phyloP scores from a whole-genome alignment of 495 filamentous ascomycete species.

The Glonium stellatum region DNA sequence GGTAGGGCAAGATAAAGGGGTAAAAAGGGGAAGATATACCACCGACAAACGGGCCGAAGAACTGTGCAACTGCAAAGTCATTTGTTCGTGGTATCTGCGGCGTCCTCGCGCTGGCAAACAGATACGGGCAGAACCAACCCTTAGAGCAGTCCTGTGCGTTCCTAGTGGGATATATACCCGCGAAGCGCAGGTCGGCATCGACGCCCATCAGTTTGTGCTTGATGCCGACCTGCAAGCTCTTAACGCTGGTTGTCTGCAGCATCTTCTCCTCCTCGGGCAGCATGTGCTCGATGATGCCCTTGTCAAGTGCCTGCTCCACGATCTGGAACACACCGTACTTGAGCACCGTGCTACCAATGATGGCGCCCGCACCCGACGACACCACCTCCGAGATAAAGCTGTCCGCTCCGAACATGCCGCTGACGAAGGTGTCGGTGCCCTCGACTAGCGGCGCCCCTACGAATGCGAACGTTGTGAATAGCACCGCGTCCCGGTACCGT shows the following conservation, averaged over 20 bases:
- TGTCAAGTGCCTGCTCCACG: slow-evolving; percentile 40
- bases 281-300: slow-evolving; percentile 39
- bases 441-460: slow-evolving; percentile 35
- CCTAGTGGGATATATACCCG: slow-evolving; percentile 25
- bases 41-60: slow-evolving; percentile 37
- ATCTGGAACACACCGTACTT: slow-evolving; percentile 40
- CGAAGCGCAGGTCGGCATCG: slow-evolving; percentile 35
- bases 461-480: slow-evolving; percentile 39
- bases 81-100: slow-evolving; percentile 31
- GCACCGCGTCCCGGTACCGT: slow-evolving; percentile 37
- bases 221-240: slow-evolving; percentile 39
- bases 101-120: slow-evolving; percentile 38
- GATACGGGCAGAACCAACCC: slow-evolving; percentile 40
- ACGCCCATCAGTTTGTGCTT: slow-evolving; percentile 42
- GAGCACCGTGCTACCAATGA: slow-evolving; percentile 31
- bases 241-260: slow-evolving; percentile 35
- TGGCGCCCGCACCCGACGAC: slow-evolving; percentile 31
- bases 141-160: slow-evolving; percentile 34
- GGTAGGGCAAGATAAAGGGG: background rate
- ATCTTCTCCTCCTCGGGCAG: slow-evolving; percentile 42
- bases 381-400: slow-evolving; percentile 37
- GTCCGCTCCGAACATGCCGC: slow-evolving; percentile 32
- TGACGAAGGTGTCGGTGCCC: slow-evolving; percentile 25
- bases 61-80: slow-evolving; percentile 39
- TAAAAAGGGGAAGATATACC: slow-evolving; percentile 19